Evolutionary conservation across 2,329 filamentous ascomycete species (phyloP), one percentile per base, ranked within the genome.

Genomic region (Ophiobolus disseminans): DNA sequence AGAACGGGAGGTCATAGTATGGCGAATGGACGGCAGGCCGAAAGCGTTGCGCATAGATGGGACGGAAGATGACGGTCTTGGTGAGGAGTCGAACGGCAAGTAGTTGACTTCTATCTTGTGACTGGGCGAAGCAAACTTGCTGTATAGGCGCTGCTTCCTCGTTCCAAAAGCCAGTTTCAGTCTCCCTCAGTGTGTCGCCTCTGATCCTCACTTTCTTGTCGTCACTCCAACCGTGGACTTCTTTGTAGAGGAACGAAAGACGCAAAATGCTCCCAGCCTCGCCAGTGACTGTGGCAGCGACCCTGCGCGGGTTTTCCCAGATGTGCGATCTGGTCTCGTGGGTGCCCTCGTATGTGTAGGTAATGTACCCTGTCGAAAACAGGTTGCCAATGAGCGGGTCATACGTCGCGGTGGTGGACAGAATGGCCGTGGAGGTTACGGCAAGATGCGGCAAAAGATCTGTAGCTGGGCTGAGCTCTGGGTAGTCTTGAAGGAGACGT

Each of bases 181-280:
- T 53, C 3, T 56, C 48, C 14, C 34, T 41, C 63, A 80, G 63
- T 0, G 74, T 73, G 5, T 76, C 76, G 1, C 84, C 72, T 13
- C 75, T 73, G 19, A 88, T 65, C 40, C 74, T 77, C 1, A 76
- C 67, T 30, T 76, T 75, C 26, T 73, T 72, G 26, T 80, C 70
- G 16, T 31, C 3, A 72, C 67, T 70, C 84, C 86, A 88, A n/a
- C 78, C 75, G 73, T 81, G 82, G 38, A 73, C 74, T 38, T 83
- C 79, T 17, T 78, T 67, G 3, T 76, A 74, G 3, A 86, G 66
- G 5, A 76, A 74, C 4, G 80, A 69, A 2, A 90, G 63, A 2
- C 82, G 81, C 8, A 90, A 70, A 1, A 82, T 71, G 55, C 86
- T 81, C 1, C 84, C 82, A 11, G 78, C 79, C 39, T 79, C 76